Evolutionary conservation across 2,329 filamentous ascomycete genomes (phyloP), one percentile per base, ranked within the genome.

Genomic region (Torrubiella hemipterigena): DNA sequence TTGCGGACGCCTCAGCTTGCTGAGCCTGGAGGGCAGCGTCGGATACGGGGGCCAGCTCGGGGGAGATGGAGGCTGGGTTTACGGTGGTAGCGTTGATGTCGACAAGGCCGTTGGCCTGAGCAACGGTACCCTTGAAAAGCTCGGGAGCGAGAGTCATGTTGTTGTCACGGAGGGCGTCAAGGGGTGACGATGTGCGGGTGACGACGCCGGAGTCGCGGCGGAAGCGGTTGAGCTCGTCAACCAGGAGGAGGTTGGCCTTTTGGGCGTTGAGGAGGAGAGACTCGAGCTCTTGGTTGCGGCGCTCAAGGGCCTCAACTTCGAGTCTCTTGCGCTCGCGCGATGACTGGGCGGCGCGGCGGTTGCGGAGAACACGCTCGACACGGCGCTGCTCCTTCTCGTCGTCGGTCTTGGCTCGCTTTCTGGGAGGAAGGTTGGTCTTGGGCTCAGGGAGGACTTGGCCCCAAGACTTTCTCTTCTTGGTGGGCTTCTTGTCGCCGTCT

Each of bases 381-480:
- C 91, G 82, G 27, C 91, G 81, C 59, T 98, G 91, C 61, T 96
- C 91, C 63, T 98, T 98, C 60, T 98, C 91, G 50, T 95, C 91
- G 48, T 93, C 89, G 3, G 91, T 98, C 72, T 96, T 98, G 46
- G 91, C 91, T 39, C 91, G 85, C 74, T 98, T 98, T 43, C 87
- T 79, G 23, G 89, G 89, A 38, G 89, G 89, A 7, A 96, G 75
- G 51, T 89, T 93, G 19, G 91, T 96, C 71, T 95, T 96, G 26
- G 91, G 91, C 51, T 93, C 84, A 13, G 91, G 91, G 24, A 96
- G 76, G 54, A 93, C 84, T 59, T 98, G 91, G 30, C 91, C 91
- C 91, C 91, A 98, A 29, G 91, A 96, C 64, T 96, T 98, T 49
- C 91, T 72, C 74, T 95, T 95, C 74, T 95, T 95, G 21, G 69